A percentile compares a stretch with the other conserved stretches of the same genome.
phyloP scores from a whole-genome alignment of 116 monocot species.

The Cymodocea nodosa region DNA sequence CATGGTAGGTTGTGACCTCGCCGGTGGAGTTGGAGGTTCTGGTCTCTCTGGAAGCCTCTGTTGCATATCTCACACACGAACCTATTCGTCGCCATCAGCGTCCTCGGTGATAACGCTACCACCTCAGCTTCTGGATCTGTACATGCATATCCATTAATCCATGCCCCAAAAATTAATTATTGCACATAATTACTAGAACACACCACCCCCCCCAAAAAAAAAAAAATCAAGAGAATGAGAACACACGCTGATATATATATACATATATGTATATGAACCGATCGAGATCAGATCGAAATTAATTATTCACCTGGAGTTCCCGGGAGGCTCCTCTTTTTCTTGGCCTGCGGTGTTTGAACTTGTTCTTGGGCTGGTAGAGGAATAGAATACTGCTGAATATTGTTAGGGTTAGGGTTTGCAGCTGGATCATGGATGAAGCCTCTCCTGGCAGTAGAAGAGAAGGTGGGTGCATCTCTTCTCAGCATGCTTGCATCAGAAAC shows the following conservation, averaged over 20 bases:
- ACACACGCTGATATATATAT: too few species aligned
- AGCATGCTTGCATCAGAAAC: constrained; percentile 7
- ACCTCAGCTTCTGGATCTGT: constrained; percentile 46
- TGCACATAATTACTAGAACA: too few species aligned
- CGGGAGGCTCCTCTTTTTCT: constrained; percentile 42
- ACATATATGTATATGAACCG: too few species aligned
- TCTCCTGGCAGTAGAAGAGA: constrained; percentile 24
- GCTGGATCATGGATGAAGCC: constrained; percentile 17
- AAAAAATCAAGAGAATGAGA: background rate
- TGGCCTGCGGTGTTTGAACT: constrained; percentile 5
- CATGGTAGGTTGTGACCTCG: constrained; percentile 62
- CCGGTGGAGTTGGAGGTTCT: constrained; percentile 57
- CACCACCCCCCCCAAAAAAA: too few species aligned
- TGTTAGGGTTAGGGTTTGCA: constrained; percentile 21
- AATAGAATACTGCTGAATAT: constrained; percentile 3
- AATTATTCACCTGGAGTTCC: constrained; percentile 35
- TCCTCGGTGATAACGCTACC: constrained; percentile 43
- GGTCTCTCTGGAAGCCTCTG: constrained; percentile 60
- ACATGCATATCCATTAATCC: background rate
- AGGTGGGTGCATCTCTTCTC: constrained; percentile 17
- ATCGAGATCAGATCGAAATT: background rate
- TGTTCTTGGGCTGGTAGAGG: background rate
- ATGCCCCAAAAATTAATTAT: background rate
- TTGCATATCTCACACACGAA: constrained; percentile 59
- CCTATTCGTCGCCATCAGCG: constrained; percentile 56